These are phyloP conservation scores for Bimuria novae-zelandiae DNA, from an alignment of 2,329 filamentous ascomycete genomes.

Conservation along the genomic window DNA sequence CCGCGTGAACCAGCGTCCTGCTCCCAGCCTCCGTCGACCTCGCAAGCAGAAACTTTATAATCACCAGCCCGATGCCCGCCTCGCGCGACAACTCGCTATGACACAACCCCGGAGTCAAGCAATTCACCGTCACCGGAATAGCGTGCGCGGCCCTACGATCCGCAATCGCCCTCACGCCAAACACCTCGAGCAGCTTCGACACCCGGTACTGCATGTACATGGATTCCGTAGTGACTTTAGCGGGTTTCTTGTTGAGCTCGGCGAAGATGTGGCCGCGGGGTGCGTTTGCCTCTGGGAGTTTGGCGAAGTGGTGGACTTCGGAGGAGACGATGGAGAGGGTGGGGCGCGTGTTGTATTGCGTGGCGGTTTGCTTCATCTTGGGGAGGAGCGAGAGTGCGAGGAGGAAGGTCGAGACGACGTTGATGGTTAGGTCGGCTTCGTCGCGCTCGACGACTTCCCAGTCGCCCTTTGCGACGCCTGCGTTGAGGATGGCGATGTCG, in stretches of 20 bases:
- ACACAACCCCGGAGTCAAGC: conserved; percentile 43
- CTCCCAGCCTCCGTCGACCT: conserved; percentile 48
- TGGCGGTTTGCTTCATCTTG: conserved; percentile 30
- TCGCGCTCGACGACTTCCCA: conserved; percentile 35
- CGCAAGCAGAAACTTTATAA: conserved; percentile 33
- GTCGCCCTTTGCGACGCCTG: conserved; percentile 36
- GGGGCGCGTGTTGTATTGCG: conserved; percentile 27
- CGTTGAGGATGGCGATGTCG: conserved; percentile 48
- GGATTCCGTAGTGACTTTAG: conserved; percentile 10
- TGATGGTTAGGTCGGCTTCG: conserved; percentile 45
- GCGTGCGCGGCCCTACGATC: conserved; percentile 14
- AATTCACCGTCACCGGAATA: conserved; percentile 39
- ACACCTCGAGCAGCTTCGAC: conserved; percentile 41
- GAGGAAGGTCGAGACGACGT: conserved; percentile 47
- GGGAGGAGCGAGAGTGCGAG: conserved; percentile 38
- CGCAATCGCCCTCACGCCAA: conserved; percentile 30
- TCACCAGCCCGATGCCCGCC: conserved; percentile 1
- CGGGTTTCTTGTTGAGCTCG: conserved; percentile 25
- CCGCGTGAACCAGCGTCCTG: conserved; percentile 49
- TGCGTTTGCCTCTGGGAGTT: conserved; percentile 29
- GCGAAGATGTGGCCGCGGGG: conserved; percentile 35
- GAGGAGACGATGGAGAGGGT: conserved; percentile 40
- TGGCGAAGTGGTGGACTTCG: conserved; percentile 36
- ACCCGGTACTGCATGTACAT: conserved; percentile 29
- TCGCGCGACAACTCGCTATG: conserved; percentile 31